Evolutionary conservation across 1,284 basidiomycete genomes (phyloP).

Genomic region (Cryptococcus sp.): DNA sequence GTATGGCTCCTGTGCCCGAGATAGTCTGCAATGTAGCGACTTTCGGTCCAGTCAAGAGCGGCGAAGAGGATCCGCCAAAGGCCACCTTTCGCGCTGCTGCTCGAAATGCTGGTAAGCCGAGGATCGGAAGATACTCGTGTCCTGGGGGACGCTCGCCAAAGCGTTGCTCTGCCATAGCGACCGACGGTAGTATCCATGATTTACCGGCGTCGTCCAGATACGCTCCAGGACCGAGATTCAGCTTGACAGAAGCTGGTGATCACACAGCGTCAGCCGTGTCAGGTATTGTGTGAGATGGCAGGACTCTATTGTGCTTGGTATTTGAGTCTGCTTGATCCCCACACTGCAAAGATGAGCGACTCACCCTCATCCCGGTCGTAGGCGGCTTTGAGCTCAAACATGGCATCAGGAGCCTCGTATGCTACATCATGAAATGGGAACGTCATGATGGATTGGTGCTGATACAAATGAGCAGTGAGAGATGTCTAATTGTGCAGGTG

Average conservation of each 20-base stretch:
- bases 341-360: constrained; percentile 19
- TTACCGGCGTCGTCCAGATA: constrained; percentile 54
- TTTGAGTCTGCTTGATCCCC: no score
- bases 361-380: constrained; percentile 46
- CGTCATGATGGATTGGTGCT: background rate
- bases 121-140: constrained; percentile 93
- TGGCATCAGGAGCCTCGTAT: constrained; percentile 22
- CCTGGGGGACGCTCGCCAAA: constrained; percentile 59
- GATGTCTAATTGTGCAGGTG: no score
- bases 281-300: no score
- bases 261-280: no score
- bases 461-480: no score
- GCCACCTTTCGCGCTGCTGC: constrained; percentile 77
- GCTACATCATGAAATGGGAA: constrained; percentile 1
- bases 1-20: constrained; percentile 93
- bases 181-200: constrained; percentile 54
- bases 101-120: constrained; percentile 80
- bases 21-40: constrained; percentile 77
- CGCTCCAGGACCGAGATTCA: constrained; percentile 73
- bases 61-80: constrained; percentile 61
- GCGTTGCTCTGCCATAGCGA: constrained; percentile 57
- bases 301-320: no score
- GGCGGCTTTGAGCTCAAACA: constrained; percentile 47
- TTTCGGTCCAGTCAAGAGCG: constrained; percentile 22
- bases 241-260: constrained; percentile 63